Base-by-base conservation (phyloP, 2,329 filamentous ascomycete species). In the Allantophomopsis cytisporea region DNA sequence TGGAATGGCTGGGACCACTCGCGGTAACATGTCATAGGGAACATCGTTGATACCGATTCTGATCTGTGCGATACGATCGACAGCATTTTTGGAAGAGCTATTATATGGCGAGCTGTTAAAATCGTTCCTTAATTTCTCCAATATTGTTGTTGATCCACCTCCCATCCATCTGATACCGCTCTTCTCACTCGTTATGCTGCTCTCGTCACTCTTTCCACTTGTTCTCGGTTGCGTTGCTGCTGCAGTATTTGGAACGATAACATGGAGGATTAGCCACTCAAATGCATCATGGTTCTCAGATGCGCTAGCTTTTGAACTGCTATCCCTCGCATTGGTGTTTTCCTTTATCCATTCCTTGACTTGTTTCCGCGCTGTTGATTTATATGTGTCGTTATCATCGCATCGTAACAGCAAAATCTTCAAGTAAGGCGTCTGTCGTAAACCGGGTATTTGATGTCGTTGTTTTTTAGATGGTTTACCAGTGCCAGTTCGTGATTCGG, bases 301-400 rank as follows among this genome's bases (percentile, higher is more conserved):
- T 15, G 75, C 79, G 52, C 68, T 84, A 15, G 63, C 57, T 21
- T 76, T 73, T 11, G 49, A 42, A 39, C 67, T 71, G 42, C 62
- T 65, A 41, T 72, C 64, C 2, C 74, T 66, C 0, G 73, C 64
- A 0, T 76, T 71, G 0, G 80, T 77, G 45, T 93, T 72, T 6
- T 73, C 66, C 59, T 91, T 93, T 51, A 96, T 75, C 91, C 91
- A 98, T 47, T 96, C 88, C 38, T 84, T 76, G 30, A 98, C 69
- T 48, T 84, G 76, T 51, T 83, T 77, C 38, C 87, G 73, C 6
- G 84, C 79, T 11, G 76, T 76, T 2, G 74, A 66, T 60, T 94
- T 96, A 68, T 98, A 98, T 7, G 77, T 77, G 36, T 98, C 93
- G 53, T 87, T 94, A 56, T 98, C 91, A 62, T 96, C 91, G 61